phyloP scores from a whole-genome alignment of 768 basidiomycete genomes.

The Tulasnella sp. region DNA sequence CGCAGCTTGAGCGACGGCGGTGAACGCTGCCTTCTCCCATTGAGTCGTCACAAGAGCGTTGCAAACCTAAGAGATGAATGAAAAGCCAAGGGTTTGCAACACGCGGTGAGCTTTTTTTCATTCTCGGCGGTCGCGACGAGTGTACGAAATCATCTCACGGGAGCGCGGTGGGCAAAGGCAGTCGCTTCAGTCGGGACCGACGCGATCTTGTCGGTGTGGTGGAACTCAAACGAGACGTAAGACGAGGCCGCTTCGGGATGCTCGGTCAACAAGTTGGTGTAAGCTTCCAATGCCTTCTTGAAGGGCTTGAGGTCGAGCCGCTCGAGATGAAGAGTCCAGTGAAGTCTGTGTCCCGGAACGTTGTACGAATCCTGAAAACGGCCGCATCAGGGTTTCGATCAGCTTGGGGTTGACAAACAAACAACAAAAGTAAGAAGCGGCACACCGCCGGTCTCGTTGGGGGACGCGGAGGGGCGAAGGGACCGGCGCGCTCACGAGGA shows the following conservation, averaged over 20 bases:
- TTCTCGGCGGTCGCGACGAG: background rate
- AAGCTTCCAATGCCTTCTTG: conserved; percentile 15
- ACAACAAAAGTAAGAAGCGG: background rate
- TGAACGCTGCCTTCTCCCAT: conserved; percentile 13
- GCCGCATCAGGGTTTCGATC: background rate
- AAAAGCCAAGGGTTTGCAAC: background rate
- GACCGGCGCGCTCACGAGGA: background rate
- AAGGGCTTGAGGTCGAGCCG: conserved; percentile 16
- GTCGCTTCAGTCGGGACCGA: conserved; percentile 14
- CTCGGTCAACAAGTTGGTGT: background rate
- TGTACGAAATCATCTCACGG: conserved; percentile 3
- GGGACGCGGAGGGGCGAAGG: conserved; percentile 23
- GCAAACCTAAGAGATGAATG: background rate
- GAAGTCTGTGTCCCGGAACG: conserved; percentile 4
- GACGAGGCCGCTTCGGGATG: background rate
- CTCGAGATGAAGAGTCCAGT: conserved; percentile 10
- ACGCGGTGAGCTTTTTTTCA: background rate
- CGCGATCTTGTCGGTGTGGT: conserved; percentile 14
- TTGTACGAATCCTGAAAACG: conserved; percentile 2
- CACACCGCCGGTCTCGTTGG: background rate
- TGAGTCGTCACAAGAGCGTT: conserved; percentile 10
- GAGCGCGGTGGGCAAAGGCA: conserved; percentile 14
- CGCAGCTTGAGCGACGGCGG: background rate
- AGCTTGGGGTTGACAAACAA: background rate
- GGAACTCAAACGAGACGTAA: conserved; percentile 9